Evolutionary conservation across 2,329 filamentous ascomycete species (phyloP), one percentile per base, ranked within the genome.

Genomic region (Diaporthe australafricana): DNA sequence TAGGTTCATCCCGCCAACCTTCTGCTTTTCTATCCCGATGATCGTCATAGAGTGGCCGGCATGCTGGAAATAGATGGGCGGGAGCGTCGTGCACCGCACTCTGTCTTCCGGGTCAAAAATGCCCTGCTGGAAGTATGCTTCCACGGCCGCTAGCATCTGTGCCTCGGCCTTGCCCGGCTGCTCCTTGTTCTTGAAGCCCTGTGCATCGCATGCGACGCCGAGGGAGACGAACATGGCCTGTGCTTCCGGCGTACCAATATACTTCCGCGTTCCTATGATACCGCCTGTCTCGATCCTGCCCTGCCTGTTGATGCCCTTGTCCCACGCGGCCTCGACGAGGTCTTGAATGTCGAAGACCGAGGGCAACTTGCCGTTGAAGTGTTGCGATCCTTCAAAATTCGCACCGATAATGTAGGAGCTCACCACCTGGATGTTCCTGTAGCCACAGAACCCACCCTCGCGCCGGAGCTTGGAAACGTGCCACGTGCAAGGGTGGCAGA

Each of bases 391-490:
- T 16, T 85, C 81, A 16, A 85, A 85, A 48, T 84, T 80, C 1
- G 89, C 83, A 11, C 87, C 88, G 72, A 91, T 89, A 25, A 98
- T 89, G 79, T 94, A 95, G 0, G 95, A 96, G 17, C 92, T 84
- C 76, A 98, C 82, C 91, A 97, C 97, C 80, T 98, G 96, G 40
- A 98, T 97, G 78, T 97, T 98, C 50, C 96, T 89, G 80, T 98
- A 98, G 4, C 96, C 96, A 79, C 96, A 98, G 80, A 98, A 98
- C 7, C 94, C 93, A 27, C 95, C 95, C 83, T 98, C 95, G 73
- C 85, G 87, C n/a, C 87, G 88, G 67, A 97, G 86, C 78, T 97
- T 97, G 66, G 93, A 94, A 32, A 98, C 87, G 78, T 98, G 95
- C 62, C 91, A 87, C 0, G 94, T 92, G 60, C 87, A 86, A 1